Base-by-base conservation (phyloP, 352 stramenopile genomes). In the Halophytophthora polymorphica region DNA sequence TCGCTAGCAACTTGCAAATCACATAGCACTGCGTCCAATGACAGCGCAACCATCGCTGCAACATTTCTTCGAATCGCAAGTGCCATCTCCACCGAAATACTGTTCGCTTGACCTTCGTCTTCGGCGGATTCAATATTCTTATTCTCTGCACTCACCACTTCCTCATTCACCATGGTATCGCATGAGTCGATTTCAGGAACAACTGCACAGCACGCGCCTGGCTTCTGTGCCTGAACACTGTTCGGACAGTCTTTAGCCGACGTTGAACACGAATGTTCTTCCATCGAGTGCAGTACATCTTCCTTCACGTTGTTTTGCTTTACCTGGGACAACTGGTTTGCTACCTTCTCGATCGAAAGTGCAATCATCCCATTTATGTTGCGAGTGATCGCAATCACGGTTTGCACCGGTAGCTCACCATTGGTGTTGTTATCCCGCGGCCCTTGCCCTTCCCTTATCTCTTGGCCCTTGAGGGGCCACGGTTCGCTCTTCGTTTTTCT, bases 341-440 rank as follows among this genome's bases (percentile, higher is more conserved):
- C 53, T 6, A 58, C 66, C 38, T 72, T 71, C 29, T 76, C 61
- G 0, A 82, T 33, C 17, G 71, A 72, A 11, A 61, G 52, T 22
- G 64, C 64, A n/a, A 82, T 61, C 5, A 82, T 64, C 2, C 67
- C 64, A 25, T 68, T 48, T 6, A 82, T 56, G 23, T 45, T 73
- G 39, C 65, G 69, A 42, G 57, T 58, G 43, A 78, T 64, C n/a
- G 61, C 64, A 19, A 78, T 68, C 17, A 59, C 56, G 19, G 68
- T 66, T 28, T 72, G 64, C 34, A 71, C 58, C 1, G 61, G 39
- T 14, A 72, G 17, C 17, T 73, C 53, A 5, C 56, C 50, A n/a
- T 56, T 28, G 15, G 11, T 18, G 22, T 57, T 58, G 28, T 67
- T 58, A 50, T 64, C 57, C 28, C 14, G n/a, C 6, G 18, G 15